Evolutionary conservation across 2,329 filamentous ascomycete species (phyloP).

Genomic region (Onygena corvina): DNA sequence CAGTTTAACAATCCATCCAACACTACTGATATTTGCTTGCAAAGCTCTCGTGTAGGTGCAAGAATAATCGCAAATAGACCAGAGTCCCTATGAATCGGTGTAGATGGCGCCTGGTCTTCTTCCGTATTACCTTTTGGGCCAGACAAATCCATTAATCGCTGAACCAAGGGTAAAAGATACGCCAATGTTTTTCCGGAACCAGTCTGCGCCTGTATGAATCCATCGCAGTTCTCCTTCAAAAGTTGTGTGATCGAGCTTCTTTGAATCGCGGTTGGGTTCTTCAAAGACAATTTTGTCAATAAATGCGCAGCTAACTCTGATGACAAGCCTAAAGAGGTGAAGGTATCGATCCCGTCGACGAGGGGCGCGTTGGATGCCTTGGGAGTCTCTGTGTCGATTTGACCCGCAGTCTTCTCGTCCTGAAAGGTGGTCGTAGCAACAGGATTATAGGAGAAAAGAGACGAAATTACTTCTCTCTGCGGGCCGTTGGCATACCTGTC

Average conservation of each 20-base stretch:
- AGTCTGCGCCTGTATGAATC: slow-evolving; percentile 93
- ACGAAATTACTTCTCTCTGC: slow-evolving; percentile 61
- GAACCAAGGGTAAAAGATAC: slow-evolving; percentile 86
- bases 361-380: slow-evolving; percentile 86
- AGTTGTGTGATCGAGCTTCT: slow-evolving; percentile 75
- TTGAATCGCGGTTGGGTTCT: slow-evolving; percentile 88
- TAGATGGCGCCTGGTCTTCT: slow-evolving; percentile 26
- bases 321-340: slow-evolving; percentile 74
- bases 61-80: slow-evolving; percentile 90
- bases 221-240: slow-evolving; percentile 68
- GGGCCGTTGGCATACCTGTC: slow-evolving; percentile 12
- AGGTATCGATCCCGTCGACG: slow-evolving; percentile 69
- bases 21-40: slow-evolving; percentile 83
- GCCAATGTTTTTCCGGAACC: slow-evolving; percentile 95
- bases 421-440: slow-evolving; percentile 43
- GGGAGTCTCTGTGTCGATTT: slow-evolving; percentile 38
- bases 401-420: slow-evolving; percentile 27
- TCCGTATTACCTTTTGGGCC: slow-evolving; percentile 38
- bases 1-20: slow-evolving; percentile 76
- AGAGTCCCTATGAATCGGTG: slow-evolving; percentile 64
- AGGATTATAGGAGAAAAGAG: slow-evolving; percentile 85
- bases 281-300: slow-evolving; percentile 71
- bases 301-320: slow-evolving; percentile 69
- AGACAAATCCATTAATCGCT: slow-evolving; percentile 68
- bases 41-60: slow-evolving; percentile 83